Evolutionary conservation across 768 basidiomycete genomes (phyloP), one percentile per base, ranked within the genome.

Genomic region (Auricularia sp.): DNA sequence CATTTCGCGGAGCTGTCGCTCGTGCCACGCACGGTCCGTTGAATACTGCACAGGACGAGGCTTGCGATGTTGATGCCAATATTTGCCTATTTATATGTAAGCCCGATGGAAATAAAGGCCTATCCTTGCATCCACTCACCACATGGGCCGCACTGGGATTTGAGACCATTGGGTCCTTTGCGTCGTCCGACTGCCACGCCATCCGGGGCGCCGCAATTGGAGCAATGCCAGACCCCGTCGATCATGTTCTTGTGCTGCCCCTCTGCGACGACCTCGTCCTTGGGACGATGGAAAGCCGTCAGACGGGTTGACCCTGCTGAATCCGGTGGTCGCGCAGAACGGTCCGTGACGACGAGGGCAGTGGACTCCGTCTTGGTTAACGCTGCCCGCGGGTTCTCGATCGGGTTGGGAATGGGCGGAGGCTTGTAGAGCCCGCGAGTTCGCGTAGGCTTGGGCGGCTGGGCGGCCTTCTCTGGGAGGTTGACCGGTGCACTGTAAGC

Each of bases 201-300:
- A 71, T 92, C 93, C 0, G 94, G 94, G 72, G 90, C 90, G 4
- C 94, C 94, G 70, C 92, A 97, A 71, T 94, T 96, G 21, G 92
- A 93, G 72, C 94, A 98, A 76, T 94, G 92, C 94, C 94, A 97
- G 3, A 90, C 81, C 1, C 91, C 92, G 68, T 94, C 79, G 72
- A 94, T 88, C 69, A 84, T 80, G 72, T 92, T 90, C 45, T 87
- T 81, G 70, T 90, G 90, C 71, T 91, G 89, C 7, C 90, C 88
- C 70, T 92, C 88, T 47, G 86, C 86, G 71, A 86, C 90, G 74
- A 90, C 90, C 71, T 81, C 87, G 73, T 90, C 89, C 74, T 92
- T 92, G 24, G 83, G 58, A 86, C 85, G 68, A 77, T 86, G 88
- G 63, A 84, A 74, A 14, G 85, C 82, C n/a, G 64, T 64, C 54